Conservation (phyloP, 768 basidiomycete species). For the Russula vinacea region DNA sequence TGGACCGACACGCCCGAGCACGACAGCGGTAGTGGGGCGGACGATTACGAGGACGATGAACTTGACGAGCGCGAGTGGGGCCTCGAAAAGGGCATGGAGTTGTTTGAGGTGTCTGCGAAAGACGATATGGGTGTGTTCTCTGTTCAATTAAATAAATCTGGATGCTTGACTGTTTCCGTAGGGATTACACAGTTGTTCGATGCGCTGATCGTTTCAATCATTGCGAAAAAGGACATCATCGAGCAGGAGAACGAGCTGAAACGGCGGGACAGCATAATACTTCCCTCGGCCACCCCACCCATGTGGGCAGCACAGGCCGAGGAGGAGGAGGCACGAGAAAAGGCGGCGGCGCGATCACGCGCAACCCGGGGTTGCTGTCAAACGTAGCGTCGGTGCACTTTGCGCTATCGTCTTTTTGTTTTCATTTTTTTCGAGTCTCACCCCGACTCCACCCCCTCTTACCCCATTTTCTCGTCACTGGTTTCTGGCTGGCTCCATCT, state of each 20-base stretch:
- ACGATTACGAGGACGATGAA: slow-evolving; percentile 48
- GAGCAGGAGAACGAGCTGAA: slow-evolving; percentile 77
- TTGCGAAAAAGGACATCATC: slow-evolving; percentile 71
- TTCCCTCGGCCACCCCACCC: slow-evolving; percentile 60
- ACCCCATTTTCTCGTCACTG: slow-evolving; percentile 10
- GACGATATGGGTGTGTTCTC: slow-evolving; percentile 67
- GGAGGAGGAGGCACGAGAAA: slow-evolving; percentile 67
- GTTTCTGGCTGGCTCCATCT: slow-evolving; percentile 7
- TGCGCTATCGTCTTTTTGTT: slow-evolving; percentile 1
- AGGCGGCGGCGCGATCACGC: slow-evolving; percentile 45
- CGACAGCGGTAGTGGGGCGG: slow-evolving; percentile 45
- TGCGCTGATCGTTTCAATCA: slow-evolving; percentile 75
- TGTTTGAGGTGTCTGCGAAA: slow-evolving; percentile 90
- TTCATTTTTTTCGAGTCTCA: not conserved
- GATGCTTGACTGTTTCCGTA: slow-evolving; percentile 34
- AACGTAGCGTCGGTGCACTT: slow-evolving; percentile 35
- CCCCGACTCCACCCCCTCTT: not conserved
- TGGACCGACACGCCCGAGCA: slow-evolving; percentile 32
- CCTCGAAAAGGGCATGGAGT: slow-evolving; percentile 76
- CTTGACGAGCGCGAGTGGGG: slow-evolving; percentile 67
- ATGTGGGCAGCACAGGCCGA: slow-evolving; percentile 79
- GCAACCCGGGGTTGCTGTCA: slow-evolving; percentile 67
- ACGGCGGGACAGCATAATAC: slow-evolving; percentile 80
- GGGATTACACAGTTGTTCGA: slow-evolving; percentile 81
- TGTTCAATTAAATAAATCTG: not conserved